Evolutionary conservation across 805 yeast species (phyloP).

Genomic region (Metschnikowia matae): DNA sequence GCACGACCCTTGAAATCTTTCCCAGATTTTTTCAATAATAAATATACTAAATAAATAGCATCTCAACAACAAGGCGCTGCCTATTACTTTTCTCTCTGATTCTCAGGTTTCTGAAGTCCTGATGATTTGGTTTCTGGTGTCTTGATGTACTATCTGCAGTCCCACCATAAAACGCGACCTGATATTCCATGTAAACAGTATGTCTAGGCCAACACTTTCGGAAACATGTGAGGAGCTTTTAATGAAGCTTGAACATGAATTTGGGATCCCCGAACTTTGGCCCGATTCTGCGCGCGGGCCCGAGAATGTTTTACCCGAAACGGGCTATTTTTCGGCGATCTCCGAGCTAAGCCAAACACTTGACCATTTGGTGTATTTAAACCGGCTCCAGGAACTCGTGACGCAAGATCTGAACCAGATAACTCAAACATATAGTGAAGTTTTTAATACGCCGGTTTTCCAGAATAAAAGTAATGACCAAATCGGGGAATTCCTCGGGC

Average conservation of each 20-base stretch:
- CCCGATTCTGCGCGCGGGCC: slow-evolving; percentile 7
- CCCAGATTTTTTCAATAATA: too few relatives aligned
- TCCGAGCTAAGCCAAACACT: slow-evolving; percentile 27
- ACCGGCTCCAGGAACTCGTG: slow-evolving; percentile 21
- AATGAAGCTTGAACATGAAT: slow-evolving; percentile 26
- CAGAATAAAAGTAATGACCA: slow-evolving; percentile 11
- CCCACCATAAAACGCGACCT: too few relatives aligned
- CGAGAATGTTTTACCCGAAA: neutral
- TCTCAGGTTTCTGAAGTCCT: too few relatives aligned
- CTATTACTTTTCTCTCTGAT: too few relatives aligned
- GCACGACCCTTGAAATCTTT: too few relatives aligned
- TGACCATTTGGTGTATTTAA: slow-evolving; percentile 27
- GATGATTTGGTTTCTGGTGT: too few relatives aligned
- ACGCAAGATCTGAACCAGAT: slow-evolving; percentile 14
- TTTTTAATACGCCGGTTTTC: slow-evolving; percentile 6
- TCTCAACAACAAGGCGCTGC: too few relatives aligned
- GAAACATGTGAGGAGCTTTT: slow-evolving; percentile 24
- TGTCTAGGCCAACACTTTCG: neutral
- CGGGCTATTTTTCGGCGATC: neutral
- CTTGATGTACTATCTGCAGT: too few relatives aligned
- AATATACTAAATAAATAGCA: too few relatives aligned
- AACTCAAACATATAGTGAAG: slow-evolving; percentile 15
- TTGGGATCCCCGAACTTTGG: slow-evolving; percentile 29
- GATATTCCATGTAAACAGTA: neutral
- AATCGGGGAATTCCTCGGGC: slow-evolving; percentile 17